Conservation (phyloP, 345 rosid genomes). For the Mercurialis annua region DNA sequence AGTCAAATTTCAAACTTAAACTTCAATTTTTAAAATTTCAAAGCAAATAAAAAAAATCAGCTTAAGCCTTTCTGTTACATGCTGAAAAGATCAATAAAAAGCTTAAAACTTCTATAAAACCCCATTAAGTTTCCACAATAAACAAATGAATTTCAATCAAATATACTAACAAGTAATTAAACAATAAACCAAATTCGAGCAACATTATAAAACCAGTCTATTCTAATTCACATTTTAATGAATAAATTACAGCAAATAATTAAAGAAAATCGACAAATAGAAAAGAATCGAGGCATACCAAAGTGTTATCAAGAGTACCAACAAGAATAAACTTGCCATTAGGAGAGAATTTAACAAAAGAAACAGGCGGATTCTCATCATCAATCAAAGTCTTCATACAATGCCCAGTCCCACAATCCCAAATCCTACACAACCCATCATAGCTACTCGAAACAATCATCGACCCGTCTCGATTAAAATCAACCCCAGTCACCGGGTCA, state of each 20-base stretch:
- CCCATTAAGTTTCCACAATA: too few relatives aligned
- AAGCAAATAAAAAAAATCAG: too few relatives aligned
- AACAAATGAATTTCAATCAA: too few relatives aligned
- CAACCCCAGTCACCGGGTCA: constrained; percentile 87
- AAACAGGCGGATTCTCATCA: constrained; percentile 92
- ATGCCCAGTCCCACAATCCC: constrained; percentile 90
- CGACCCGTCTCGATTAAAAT: constrained; percentile 78
- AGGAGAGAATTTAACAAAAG: constrained; percentile 81
- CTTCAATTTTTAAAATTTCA: too few relatives aligned
- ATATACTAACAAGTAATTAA: too few relatives aligned
- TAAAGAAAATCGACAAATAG: background rate
- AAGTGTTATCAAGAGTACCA: constrained; percentile 77
- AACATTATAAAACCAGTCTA: too few relatives aligned
- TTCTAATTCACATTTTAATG: background rate
- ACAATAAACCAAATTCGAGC: background rate
- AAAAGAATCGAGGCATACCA: constrained; percentile 41
- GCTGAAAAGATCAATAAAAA: too few relatives aligned
- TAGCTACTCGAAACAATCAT: constrained; percentile 85
- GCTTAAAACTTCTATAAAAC: too few relatives aligned
- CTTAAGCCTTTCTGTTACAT: background rate
- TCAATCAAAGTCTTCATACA: constrained; percentile 82
- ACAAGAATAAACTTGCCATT: constrained; percentile 93
- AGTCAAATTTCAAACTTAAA: too few relatives aligned
- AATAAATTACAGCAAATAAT: background rate
- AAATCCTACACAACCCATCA: constrained; percentile 84